A percentile compares a stretch with the other conserved stretches of the same genome.
phyloP scores from a whole-genome alignment of 192 early-diverging fungal genomes.

The Spizellomyces sp. region DNA sequence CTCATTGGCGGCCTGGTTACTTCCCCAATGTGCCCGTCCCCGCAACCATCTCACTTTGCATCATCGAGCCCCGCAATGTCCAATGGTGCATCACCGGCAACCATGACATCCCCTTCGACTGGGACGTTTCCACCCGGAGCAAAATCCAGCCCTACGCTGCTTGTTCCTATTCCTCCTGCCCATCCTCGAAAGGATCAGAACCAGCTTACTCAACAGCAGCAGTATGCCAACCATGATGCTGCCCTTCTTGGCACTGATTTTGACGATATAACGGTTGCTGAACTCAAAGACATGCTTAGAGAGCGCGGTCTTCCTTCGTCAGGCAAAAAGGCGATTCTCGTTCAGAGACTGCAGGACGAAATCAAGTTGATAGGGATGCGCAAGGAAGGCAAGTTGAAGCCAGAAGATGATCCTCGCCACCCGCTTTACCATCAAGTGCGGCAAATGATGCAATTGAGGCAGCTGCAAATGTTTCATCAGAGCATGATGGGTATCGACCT shows the following conservation, averaged over 20 bases:
- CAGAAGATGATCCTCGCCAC: conserved; percentile 32
- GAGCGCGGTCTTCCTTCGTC: conserved; percentile 67
- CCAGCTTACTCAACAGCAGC: conserved; percentile 22
- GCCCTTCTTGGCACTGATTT: conserved; percentile 67
- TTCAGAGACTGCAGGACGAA: conserved; percentile 69
- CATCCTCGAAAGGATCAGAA: conserved; percentile 13
- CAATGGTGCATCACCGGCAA: too few relatives aligned
- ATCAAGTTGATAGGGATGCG: conserved; percentile 14
- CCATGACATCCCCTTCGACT: too few relatives aligned
- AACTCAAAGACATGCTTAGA: conserved; percentile 73
- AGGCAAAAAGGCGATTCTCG: conserved; percentile 72
- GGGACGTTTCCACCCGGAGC: not conserved
- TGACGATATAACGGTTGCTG: conserved; percentile 73
- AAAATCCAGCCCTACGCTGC: conserved; percentile 10
- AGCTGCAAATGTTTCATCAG: conserved; percentile 17
- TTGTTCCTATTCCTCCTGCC: conserved; percentile 5
- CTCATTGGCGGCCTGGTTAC: too few relatives aligned
- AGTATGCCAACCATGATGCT: conserved; percentile 56
- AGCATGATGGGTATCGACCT: conserved; percentile 15
- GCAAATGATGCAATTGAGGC: conserved; percentile 17
- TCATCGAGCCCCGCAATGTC: too few relatives aligned
- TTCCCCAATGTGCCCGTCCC: too few relatives aligned
- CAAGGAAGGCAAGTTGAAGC: conserved; percentile 25
- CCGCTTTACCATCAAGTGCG: conserved; percentile 33
- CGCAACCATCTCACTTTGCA: too few relatives aligned